Evolutionary conservation across 164 flowering plant genomes (phyloP).

Genomic region (Kingdonia uniflora): DNA sequence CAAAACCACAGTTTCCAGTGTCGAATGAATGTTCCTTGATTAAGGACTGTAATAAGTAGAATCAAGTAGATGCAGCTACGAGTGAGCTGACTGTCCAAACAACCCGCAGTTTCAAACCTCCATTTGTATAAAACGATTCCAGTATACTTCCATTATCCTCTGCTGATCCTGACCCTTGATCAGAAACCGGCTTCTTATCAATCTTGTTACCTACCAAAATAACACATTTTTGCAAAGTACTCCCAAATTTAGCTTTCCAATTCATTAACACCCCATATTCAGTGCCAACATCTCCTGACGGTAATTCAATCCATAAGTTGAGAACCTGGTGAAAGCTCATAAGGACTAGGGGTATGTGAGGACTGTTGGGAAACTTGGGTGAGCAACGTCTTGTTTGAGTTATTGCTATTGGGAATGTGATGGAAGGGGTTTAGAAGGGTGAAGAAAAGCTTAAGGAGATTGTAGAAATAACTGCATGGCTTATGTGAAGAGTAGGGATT

Average conservation of each 20-base stretch:
- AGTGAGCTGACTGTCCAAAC: slow-evolving; percentile 8
- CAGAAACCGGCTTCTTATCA: neutral
- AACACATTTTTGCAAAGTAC: slow-evolving; percentile 1
- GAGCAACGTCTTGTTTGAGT: no score
- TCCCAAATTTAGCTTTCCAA: slow-evolving; percentile 6
- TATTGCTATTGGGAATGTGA: no score
- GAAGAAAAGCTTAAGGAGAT: no score
- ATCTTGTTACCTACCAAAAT: neutral
- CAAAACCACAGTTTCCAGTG: slow-evolving; percentile 1
- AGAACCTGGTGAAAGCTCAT: slow-evolving; percentile 4
- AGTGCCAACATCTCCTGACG: slow-evolving; percentile 1
- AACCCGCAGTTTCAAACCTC: slow-evolving; percentile 6
- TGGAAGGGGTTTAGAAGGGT: no score
- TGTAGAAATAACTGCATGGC: no score
- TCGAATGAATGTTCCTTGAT: slow-evolving; percentile 4
- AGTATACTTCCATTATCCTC: slow-evolving; percentile 7
- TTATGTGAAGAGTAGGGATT: no score
- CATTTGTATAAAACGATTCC: slow-evolving; percentile 7
- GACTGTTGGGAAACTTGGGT: slow-evolving; percentile 3
- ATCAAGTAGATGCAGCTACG: slow-evolving; percentile 5
- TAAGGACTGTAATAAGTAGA: slow-evolving; percentile 3
- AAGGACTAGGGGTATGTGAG: slow-evolving; percentile 6
- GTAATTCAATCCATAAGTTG: slow-evolving; percentile 1
- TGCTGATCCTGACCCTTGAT: neutral
- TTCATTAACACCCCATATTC: slow-evolving; percentile 2